Conservation (phyloP, 2,329 filamentous ascomycete genomes). For the Penicillium sp. region DNA sequence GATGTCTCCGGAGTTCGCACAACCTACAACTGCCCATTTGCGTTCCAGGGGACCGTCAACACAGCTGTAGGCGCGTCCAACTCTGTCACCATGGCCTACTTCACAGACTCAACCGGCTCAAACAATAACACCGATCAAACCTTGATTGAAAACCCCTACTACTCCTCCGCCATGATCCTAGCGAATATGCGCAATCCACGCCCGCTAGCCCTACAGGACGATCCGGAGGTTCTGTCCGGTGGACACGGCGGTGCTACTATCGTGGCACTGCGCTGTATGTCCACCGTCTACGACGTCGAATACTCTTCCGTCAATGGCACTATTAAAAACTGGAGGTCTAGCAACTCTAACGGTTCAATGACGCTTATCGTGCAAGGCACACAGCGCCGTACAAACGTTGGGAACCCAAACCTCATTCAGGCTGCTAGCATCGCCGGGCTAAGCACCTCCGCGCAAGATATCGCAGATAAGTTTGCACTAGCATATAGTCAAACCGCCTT, state of each 20-base stretch:
- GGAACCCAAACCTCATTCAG: not conserved
- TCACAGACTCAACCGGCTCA: not conserved
- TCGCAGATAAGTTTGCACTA: conserved; percentile 4
- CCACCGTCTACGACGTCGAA: conserved; percentile 1
- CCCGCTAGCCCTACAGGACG: not conserved
- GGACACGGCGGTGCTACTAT: conserved; percentile 2
- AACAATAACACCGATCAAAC: conserved; percentile 4
- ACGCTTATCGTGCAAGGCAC: conserved; percentile 4
- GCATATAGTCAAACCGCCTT: conserved; percentile 7
- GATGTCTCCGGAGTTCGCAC: conserved; percentile 1
- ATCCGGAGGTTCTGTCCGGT: conserved; percentile 5
- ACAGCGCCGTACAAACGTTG: not conserved
- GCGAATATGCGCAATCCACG: conserved; percentile 9
- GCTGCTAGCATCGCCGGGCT: conserved; percentile 2
- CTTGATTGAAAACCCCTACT: conserved; percentile 2
- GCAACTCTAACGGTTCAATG: not conserved
- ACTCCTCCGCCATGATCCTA: conserved; percentile 4
- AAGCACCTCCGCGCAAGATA: not conserved
- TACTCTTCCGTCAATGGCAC: conserved; percentile 2
- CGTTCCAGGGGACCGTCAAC: conserved; percentile 6
- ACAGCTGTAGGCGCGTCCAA: conserved; percentile 5
- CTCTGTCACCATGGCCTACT: conserved; percentile 7
- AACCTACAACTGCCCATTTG: conserved; percentile 2
- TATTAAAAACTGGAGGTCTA: not conserved
- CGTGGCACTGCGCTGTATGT: not conserved